These are phyloP conservation scores for Grigorovia jiainica DNA, from an alignment of 805 yeast species.

Conservation along the genomic window DNA sequence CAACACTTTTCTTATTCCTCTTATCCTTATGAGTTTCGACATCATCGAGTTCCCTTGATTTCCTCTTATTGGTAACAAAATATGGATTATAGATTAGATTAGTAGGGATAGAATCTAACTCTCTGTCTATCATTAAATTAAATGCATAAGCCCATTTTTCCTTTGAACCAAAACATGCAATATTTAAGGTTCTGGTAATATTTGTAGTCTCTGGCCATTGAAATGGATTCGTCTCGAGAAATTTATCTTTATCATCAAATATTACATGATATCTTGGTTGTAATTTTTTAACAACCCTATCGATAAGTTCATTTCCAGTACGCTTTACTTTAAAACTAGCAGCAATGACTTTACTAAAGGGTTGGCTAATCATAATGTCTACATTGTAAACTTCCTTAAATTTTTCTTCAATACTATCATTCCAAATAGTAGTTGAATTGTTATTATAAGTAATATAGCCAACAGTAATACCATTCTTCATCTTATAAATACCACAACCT, in stretches of 20 bases:
- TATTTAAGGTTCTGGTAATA: slow-evolving; percentile 54
- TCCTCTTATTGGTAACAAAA: background rate
- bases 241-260: slow-evolving; percentile 33
- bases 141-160: slow-evolving; percentile 74
- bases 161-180: slow-evolving; percentile 47
- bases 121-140: slow-evolving; percentile 25
- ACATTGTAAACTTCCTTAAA: slow-evolving; percentile 19
- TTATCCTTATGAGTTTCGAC: background rate
- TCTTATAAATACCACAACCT: slow-evolving; percentile 31
- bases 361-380: slow-evolving; percentile 50
- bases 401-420: slow-evolving; percentile 19
- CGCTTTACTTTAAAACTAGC: slow-evolving; percentile 30
- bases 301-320: slow-evolving; percentile 38
- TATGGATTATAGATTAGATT: slow-evolving; percentile 13
- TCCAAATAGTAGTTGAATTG: slow-evolving; percentile 7
- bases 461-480: slow-evolving; percentile 38
- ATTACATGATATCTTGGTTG: slow-evolving; percentile 65
- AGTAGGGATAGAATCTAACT: slow-evolving; percentile 13
- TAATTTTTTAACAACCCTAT: slow-evolving; percentile 33
- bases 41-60: no score
- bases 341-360: slow-evolving; percentile 53
- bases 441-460: slow-evolving; percentile 35
- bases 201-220: slow-evolving; percentile 39
- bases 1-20: slow-evolving; percentile 14
- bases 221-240: slow-evolving; percentile 49